Evolutionary conservation across 441 rosid species (phyloP).

Genomic region (Lepidium campestre): DNA sequence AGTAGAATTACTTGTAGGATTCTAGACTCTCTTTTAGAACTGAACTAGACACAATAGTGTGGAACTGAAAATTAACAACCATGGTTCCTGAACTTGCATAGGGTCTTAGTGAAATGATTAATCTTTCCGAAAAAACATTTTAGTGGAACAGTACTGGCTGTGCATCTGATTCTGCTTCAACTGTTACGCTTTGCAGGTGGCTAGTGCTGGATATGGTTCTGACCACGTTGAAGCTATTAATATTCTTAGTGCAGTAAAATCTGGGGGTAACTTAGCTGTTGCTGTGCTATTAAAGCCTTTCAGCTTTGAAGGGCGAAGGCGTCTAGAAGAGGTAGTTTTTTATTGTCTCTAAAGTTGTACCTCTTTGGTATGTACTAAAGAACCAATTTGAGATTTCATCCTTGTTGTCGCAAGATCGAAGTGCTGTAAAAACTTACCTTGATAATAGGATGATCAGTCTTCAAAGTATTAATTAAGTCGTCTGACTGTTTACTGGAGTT

Average conservation of each 20-base stretch:
- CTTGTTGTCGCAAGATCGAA: neutral
- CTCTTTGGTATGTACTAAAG: neutral
- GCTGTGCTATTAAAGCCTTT: slow-evolving; percentile 80
- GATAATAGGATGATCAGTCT: neutral
- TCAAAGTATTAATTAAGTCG: neutral
- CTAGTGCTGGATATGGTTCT: slow-evolving; percentile 70
- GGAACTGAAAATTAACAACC: neutral
- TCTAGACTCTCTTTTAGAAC: neutral
- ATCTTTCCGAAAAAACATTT: neutral
- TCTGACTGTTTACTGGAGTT: neutral
- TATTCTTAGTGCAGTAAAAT: slow-evolving; percentile 52
- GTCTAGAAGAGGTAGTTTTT: slow-evolving; percentile 66
- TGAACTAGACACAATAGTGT: neutral
- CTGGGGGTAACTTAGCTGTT: slow-evolving; percentile 49
- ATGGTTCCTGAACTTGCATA: neutral
- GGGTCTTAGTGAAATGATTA: neutral
- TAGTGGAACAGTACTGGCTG: neutral
- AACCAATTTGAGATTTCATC: neutral
- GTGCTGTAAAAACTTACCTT: neutral
- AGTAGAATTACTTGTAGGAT: neutral
- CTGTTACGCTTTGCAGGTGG: slow-evolving; percentile 44
- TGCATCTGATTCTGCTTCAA: slow-evolving; percentile 7
- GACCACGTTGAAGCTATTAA: slow-evolving; percentile 57
- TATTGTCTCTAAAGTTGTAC: neutral
- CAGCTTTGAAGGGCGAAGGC: slow-evolving; percentile 87